These are phyloP conservation scores for Thinopyrum elongatum DNA, from an alignment of 176 grass and related monocot genomes.

Conservation along the genomic window DNA sequence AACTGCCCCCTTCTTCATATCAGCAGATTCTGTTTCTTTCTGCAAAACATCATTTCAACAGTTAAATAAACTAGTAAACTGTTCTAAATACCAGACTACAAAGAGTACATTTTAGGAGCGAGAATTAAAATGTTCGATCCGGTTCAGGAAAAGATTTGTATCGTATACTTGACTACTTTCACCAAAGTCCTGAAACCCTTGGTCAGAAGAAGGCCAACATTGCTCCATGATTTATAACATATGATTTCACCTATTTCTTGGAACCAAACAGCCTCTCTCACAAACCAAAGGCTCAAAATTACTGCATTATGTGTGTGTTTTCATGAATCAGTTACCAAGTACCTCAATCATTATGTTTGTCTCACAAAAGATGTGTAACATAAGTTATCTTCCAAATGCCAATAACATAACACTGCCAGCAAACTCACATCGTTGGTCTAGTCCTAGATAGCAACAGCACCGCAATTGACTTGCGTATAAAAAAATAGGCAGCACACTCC, in stretches of 20 bases:
- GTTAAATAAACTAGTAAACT: not conserved
- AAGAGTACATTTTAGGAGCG: not conserved
- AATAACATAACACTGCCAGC: not conserved
- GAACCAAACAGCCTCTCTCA: no score
- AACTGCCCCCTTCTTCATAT: constrained; percentile 62
- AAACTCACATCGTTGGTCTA: not conserved
- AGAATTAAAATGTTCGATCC: not conserved
- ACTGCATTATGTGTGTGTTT: no score
- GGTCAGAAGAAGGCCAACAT: not conserved
- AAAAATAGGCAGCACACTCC: not conserved
- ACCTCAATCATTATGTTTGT: no score
- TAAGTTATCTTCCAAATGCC: no score
- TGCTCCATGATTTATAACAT: no score
- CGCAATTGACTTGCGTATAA: not conserved
- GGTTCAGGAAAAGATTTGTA: not conserved
- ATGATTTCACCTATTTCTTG: no score
- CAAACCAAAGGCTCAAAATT: no score
- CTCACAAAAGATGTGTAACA: no score
- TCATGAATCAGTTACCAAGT: no score
- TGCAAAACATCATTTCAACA: constrained; percentile 32
- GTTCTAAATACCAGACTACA: not conserved
- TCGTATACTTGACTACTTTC: not conserved
- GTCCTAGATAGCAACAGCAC: not conserved
- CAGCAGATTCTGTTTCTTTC: constrained; percentile 57
- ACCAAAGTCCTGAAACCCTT: not conserved